Percentiles rank a stretch among this genome's conserved stretches.
Conservation (phyloP, 805 yeast genomes). For the Saccharomycopsis fibuligera region DNA sequence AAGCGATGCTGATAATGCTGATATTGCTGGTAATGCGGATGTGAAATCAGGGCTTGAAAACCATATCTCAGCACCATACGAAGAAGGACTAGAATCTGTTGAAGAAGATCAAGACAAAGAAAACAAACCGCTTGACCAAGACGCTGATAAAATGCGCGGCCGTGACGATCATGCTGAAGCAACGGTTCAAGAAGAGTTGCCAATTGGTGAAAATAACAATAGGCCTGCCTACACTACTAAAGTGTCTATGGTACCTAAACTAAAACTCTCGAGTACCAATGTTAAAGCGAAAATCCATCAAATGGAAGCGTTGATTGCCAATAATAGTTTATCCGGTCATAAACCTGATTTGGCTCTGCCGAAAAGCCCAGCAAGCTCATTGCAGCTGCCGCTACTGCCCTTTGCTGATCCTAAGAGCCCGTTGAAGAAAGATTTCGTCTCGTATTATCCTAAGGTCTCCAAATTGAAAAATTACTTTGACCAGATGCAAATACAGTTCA, state of each 20-base stretch:
- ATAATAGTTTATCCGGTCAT: background rate
- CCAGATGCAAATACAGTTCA: slow-evolving; percentile 67
- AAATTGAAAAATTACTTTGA: slow-evolving; percentile 64
- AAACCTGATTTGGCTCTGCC: background rate
- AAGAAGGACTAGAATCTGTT: background rate
- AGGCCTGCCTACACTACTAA: slow-evolving; percentile 8
- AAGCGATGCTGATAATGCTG: background rate
- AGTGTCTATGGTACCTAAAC: slow-evolving; percentile 17
- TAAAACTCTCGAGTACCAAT: slow-evolving; percentile 4
- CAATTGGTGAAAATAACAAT: background rate
- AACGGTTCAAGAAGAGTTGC: too few relatives aligned
- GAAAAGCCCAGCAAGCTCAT: background rate
- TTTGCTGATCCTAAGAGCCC: background rate
- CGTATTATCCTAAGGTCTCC: slow-evolving; percentile 37
- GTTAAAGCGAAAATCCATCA: slow-evolving; percentile 20
- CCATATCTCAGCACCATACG: too few relatives aligned
- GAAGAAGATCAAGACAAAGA: background rate
- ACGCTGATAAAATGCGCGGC: background rate
- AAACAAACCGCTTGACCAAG: background rate
- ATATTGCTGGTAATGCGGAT: too few relatives aligned
- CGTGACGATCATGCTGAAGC: too few relatives aligned
- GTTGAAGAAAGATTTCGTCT: slow-evolving; percentile 6
- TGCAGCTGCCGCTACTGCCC: slow-evolving; percentile 2
- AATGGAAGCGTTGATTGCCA: slow-evolving; percentile 21
- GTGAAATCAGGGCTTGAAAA: too few relatives aligned